These are phyloP conservation scores for Pseudocercospora fijiensis DNA, from an alignment of 2,329 filamentous ascomycete genomes.

Conservation along the genomic window DNA sequence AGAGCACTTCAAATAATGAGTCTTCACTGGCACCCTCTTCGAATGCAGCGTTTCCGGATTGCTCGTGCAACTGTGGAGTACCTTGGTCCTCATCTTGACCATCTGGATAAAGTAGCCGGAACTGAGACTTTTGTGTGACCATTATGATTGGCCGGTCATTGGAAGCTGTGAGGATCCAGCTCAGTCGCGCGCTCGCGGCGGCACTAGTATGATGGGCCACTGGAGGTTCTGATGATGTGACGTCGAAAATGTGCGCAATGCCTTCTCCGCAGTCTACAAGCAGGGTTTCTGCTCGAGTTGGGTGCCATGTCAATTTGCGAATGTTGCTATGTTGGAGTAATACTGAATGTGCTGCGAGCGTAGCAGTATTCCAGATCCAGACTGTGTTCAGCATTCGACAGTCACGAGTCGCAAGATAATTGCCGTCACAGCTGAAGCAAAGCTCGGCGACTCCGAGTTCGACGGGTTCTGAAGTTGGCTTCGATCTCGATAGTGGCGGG, in stretches of 20 bases:
- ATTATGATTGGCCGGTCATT: slow-evolving; percentile 38
- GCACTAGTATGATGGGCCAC: slow-evolving; percentile 17
- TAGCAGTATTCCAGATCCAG: slow-evolving; percentile 49
- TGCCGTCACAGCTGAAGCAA: slow-evolving; percentile 31
- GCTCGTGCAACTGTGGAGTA: neutral
- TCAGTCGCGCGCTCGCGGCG: slow-evolving; percentile 19
- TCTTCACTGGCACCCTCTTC: slow-evolving; percentile 47
- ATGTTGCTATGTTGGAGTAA: slow-evolving; percentile 48
- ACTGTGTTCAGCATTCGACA: slow-evolving; percentile 43
- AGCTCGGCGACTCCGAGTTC: slow-evolving; percentile 36
- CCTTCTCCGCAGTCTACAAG: slow-evolving; percentile 46
- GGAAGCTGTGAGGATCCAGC: slow-evolving; percentile 24
- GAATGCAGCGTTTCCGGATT: slow-evolving; percentile 31
- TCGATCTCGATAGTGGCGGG: slow-evolving; percentile 32
- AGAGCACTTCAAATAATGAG: slow-evolving; percentile 50
- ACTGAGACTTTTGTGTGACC: slow-evolving; percentile 40
- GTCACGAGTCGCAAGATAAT: slow-evolving; percentile 36
- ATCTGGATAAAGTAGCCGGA: slow-evolving; percentile 44
- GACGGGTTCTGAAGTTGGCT: slow-evolving; percentile 33
- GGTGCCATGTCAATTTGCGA: slow-evolving; percentile 48
- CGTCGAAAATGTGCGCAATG: slow-evolving; percentile 41
- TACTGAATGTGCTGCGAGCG: slow-evolving; percentile 42
- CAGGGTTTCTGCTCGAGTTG: slow-evolving; percentile 38
- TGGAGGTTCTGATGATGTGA: slow-evolving; percentile 25
- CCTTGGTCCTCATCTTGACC: slow-evolving; percentile 29